Evolutionary conservation across 2,329 filamentous ascomycete species (phyloP).

Genomic region (Claviceps monticola): DNA sequence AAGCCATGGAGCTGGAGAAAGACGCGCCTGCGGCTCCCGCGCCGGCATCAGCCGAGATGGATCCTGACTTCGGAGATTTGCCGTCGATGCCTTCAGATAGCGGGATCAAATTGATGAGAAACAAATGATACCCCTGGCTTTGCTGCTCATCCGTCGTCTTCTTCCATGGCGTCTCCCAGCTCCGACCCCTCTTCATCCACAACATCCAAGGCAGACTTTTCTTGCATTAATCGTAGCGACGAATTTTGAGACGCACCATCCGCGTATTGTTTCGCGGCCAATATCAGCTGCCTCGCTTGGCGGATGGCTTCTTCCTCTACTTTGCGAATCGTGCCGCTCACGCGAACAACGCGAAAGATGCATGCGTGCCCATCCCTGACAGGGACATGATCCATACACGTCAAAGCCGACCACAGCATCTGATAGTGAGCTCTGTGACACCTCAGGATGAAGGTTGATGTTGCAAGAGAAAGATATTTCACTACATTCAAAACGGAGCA

Average conservation of each 20-base stretch:
- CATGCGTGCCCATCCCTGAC: slow-evolving; percentile 48
- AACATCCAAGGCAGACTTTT: slow-evolving; percentile 27
- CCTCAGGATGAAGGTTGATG: slow-evolving; percentile 82
- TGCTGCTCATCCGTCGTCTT: slow-evolving; percentile 27
- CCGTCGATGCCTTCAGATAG: slow-evolving; percentile 40
- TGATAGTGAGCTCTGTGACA: slow-evolving; percentile 72
- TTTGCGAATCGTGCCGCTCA: slow-evolving; percentile 88
- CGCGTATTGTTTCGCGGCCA: slow-evolving; percentile 42
- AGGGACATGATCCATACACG: slow-evolving; percentile 61
- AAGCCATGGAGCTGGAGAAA: slow-evolving; percentile 24
- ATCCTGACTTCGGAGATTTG: slow-evolving; percentile 38
- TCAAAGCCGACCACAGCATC: slow-evolving; percentile 80
- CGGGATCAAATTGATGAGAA: slow-evolving; percentile 60
- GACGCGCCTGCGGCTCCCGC: slow-evolving; percentile 12
- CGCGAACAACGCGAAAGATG: slow-evolving; percentile 70
- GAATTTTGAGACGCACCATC: slow-evolving; percentile 6
- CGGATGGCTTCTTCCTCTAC: slow-evolving; percentile 80
- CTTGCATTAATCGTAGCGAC: slow-evolving; percentile 10
- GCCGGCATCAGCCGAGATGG: slow-evolving; percentile 15
- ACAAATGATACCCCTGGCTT: slow-evolving; percentile 32
- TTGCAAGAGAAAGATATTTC: slow-evolving; percentile 86
- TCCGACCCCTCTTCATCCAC: slow-evolving; percentile 26
- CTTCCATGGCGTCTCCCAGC: slow-evolving; percentile 29
- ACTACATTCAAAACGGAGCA: slow-evolving; percentile 34
- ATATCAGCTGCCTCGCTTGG: slow-evolving; percentile 57